phyloP scores from a whole-genome alignment of 345 rosid species.

The Citrus glauca region DNA sequence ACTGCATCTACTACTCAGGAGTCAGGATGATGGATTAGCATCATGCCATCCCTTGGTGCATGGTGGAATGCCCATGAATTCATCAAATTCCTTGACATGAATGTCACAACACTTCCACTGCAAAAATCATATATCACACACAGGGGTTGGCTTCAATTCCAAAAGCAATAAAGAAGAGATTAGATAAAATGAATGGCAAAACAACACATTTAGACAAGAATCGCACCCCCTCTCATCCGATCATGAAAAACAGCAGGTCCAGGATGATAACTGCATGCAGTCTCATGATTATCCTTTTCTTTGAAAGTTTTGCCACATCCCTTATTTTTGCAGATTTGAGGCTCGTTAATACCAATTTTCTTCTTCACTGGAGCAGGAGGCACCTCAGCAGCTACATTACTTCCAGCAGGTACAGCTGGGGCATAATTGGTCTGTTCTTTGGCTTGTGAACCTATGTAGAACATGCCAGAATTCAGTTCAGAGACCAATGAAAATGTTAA shows the following conservation, averaged over 20 bases:
- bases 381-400: slow-evolving; percentile 19
- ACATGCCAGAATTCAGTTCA: slow-evolving; percentile 9
- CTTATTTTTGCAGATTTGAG: slow-evolving; percentile 75
- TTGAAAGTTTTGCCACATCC: slow-evolving; percentile 82
- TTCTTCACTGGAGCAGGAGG: slow-evolving; percentile 41
- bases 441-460: slow-evolving; percentile 56
- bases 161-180: background rate
- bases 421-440: slow-evolving; percentile 25
- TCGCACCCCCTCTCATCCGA: slow-evolving; percentile 72
- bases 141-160: background rate
- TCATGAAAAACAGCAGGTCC: slow-evolving; percentile 97
- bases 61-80: slow-evolving; percentile 86
- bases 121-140: slow-evolving; percentile 11
- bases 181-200: background rate
- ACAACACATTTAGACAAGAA: background rate
- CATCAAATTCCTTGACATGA: slow-evolving; percentile 91
- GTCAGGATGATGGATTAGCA: slow-evolving; percentile 34
- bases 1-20: slow-evolving; percentile 17
- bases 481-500: background rate
- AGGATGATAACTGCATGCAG: slow-evolving; percentile 86
- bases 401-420: slow-evolving; percentile 27
- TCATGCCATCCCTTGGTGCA: slow-evolving; percentile 93
- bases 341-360: slow-evolving; percentile 61
- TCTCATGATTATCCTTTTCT: slow-evolving; percentile 81
- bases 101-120: slow-evolving; percentile 97